Conservation (phyloP, 164 flowering plant genomes). For the Berberis thunbergii region DNA sequence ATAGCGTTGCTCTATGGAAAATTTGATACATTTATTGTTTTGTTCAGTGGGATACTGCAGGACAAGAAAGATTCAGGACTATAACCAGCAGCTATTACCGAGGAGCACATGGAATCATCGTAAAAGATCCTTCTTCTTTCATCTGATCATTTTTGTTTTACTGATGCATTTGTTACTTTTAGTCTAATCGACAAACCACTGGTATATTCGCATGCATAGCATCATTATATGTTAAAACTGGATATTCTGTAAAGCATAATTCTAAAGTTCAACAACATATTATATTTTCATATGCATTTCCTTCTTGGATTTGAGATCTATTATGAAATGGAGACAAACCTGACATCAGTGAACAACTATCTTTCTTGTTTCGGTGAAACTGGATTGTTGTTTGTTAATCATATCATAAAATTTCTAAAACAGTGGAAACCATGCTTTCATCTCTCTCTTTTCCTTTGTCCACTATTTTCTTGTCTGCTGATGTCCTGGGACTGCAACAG, state of each 20-base stretch:
- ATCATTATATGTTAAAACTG: not conserved
- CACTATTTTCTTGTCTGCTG: not conserved
- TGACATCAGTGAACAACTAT: not conserved
- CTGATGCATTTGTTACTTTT: not conserved
- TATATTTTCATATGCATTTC: not conserved
- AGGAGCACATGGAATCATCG: conserved; percentile 82
- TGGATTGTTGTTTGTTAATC: too few relatives aligned
- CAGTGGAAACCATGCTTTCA: not conserved
- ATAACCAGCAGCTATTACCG: conserved; percentile 77
- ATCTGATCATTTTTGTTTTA: too few relatives aligned
- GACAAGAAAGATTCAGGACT: conserved; percentile 78
- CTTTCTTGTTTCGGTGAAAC: not conserved
- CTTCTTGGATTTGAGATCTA: too few relatives aligned
- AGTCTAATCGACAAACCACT: not conserved
- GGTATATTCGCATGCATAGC: not conserved
- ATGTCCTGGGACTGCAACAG: conserved; percentile 21
- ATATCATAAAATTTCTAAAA: not conserved
- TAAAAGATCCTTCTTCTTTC: conserved; percentile 17
- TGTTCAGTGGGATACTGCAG: conserved; percentile 68
- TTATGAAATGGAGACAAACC: too few relatives aligned
- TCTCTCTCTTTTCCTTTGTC: not conserved
- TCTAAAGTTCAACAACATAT: not conserved
- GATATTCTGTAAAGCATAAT: not conserved
- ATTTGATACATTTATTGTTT: too few relatives aligned
- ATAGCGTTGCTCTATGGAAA: too few relatives aligned